A percentile compares a stretch with the other conserved stretches of the same genome.
Evolutionary conservation across 768 basidiomycete genomes (phyloP).

Genomic region (Gloeophyllum trabeum): DNA sequence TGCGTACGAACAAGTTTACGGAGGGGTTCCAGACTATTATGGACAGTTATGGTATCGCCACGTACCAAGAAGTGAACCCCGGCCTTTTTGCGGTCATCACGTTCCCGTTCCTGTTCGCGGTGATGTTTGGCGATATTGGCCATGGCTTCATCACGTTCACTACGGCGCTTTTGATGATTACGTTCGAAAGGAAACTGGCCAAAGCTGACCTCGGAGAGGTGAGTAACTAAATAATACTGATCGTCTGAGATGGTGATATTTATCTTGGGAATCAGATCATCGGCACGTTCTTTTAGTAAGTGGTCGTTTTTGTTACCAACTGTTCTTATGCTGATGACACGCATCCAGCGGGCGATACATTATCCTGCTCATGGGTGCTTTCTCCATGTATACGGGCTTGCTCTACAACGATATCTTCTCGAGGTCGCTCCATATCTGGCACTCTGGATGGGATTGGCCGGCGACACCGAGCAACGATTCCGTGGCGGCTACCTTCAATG

Average conservation of each 20-base stretch:
- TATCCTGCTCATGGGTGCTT: conserved; percentile 94
- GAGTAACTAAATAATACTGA: conserved; percentile 3
- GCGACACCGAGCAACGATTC: conserved; percentile 30
- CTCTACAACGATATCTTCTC: conserved; percentile 99
- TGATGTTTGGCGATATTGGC: conserved; percentile 99
- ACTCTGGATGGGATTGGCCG: conserved; percentile 81
- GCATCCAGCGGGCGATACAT: conserved; percentile 86
- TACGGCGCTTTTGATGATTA: conserved; percentile 76
- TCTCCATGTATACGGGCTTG: conserved; percentile 93
- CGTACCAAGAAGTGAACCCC: conserved; percentile 95
- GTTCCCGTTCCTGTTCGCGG: conserved; percentile 97
- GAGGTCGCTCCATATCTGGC: conserved; percentile 77
- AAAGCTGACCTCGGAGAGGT: conserved; percentile 71
- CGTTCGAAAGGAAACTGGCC: conserved; percentile 70
- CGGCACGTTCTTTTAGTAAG: conserved; percentile 89
- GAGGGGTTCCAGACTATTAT: conserved; percentile 96
- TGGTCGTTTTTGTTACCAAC: conserved; percentile 11
- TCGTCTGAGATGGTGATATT: conserved; percentile 7
- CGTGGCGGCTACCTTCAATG: conserved; percentile 42
- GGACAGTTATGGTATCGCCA: conserved; percentile 92
- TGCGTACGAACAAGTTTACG: conserved; percentile 92
- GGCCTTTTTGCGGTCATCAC: conserved; percentile 87
- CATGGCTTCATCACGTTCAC: conserved; percentile 79
- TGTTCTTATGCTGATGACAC: conserved; percentile 8
- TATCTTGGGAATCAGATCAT: conserved; percentile 43